Evolutionary conservation across 2,329 filamentous ascomycete genomes (phyloP), one percentile per base, ranked within the genome.

Genomic region (Exophiala viscosa): DNA sequence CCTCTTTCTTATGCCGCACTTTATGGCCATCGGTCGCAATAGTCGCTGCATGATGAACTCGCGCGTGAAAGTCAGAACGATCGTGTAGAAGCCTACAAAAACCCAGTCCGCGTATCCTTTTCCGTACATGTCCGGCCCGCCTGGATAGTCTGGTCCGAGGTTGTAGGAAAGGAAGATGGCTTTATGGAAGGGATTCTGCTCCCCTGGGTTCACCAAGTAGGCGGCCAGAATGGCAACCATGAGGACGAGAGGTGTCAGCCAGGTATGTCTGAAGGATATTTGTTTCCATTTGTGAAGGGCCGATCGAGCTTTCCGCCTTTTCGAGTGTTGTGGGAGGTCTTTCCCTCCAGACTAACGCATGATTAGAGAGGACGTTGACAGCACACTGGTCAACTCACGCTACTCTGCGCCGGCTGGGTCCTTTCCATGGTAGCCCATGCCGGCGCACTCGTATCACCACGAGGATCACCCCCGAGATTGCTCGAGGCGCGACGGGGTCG

Each of bases 1-100:
- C 45, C 83, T 79, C 54, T 79, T 82, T 59, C 71, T 77, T 64
- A 95, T 81, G 28, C 87, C 85, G 47, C 75, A 81, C 57, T 73
- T 74, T 48, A 82, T 76, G 14, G 88, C 87, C 49, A 90, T 72
- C 0, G 88, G 90, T 7, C 84, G 81, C 50, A 95, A 79, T 45
- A 93, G 64, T 65, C 87, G 84, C 72, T 95, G 89, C 89, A 93
- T 95, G 73, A 91, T 79, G 71, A 93, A 93, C 70, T 95, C 90
- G 68, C 90, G 86, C 14, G 88, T 92, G 68, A 95, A 95, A 63
- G 85, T 88, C 58, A 95, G 78, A 40, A 95, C 84, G 58, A 95
- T 75, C 50, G 82, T 90, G 73, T 95, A 95, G 73, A 95, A 95
- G 60, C 75, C 72, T 45, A 95, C 87, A 64, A 95, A 89, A 49